These are phyloP conservation scores for Casuarina equisetifolia DNA, from an alignment of 306 rosid species.

Conservation along the genomic window DNA sequence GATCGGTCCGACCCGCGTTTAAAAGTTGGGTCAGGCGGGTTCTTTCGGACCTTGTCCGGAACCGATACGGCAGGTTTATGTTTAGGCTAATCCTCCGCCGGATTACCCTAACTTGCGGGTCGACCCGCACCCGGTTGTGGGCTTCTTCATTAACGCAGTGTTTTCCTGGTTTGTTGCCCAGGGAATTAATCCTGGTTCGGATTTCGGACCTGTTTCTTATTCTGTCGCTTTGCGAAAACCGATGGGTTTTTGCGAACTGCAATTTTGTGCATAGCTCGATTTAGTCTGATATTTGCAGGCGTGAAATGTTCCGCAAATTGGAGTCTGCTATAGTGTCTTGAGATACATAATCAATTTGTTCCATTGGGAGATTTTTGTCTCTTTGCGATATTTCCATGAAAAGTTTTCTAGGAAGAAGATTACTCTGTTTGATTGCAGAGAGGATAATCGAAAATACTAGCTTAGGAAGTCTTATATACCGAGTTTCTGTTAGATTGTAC, in stretches of 20 bases:
- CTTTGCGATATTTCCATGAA: neutral
- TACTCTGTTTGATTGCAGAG: neutral
- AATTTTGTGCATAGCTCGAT: neutral
- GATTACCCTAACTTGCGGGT: conserved; percentile 1
- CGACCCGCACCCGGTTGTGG: conserved; percentile 26
- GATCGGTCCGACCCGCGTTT: conserved; percentile 28
- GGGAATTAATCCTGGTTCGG: conserved; percentile 21
- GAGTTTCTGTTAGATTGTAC: too few species aligned
- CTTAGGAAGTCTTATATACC: too few species aligned
- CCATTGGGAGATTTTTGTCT: neutral
- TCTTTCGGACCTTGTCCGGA: conserved; percentile 13
- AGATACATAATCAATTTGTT: neutral
- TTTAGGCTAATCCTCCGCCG: conserved; percentile 1
- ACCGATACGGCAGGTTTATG: conserved; percentile 28
- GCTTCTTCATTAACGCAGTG: neutral
- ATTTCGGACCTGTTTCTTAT: conserved; percentile 6
- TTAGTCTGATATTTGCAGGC: neutral
- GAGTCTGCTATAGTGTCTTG: neutral
- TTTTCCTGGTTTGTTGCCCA: neutral
- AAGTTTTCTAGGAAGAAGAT: neutral
- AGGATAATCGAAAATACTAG: too few species aligned
- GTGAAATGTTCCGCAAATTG: neutral
- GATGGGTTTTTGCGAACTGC: neutral
- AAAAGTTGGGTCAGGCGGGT: conserved; percentile 41
- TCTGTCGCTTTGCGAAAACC: neutral